Base-by-base conservation (phyloP, 2,329 filamentous ascomycete species). In the Calonectria pteridis region DNA sequence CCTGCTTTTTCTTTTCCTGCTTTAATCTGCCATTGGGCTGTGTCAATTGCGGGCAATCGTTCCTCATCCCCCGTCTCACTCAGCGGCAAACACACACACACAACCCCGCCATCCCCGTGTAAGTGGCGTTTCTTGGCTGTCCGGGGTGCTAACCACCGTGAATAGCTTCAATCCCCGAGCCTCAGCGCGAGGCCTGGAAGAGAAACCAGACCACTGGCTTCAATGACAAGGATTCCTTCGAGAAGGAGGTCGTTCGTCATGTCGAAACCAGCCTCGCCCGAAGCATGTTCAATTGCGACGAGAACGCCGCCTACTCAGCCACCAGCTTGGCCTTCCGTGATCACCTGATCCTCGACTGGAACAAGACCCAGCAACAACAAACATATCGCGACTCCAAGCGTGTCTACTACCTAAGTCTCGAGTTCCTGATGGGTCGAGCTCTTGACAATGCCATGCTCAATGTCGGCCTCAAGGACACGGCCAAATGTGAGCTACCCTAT, bases 401-500 rank as follows among this genome's bases (percentile, higher is more conserved):
- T 75, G 91, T 99, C 79, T 99, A 99, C 88, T 99, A 99, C 84
- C 91, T 99, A 74, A 98, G 96, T 78, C 91, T 99, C 72, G 97
- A 99, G 86, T 99, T 99, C 82, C 87, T 99, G 81, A 99, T 99
- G 97, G 97, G 97, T 51, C 91, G 97, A 83, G 94, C 97, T 59
- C 88, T 99, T 76, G 97, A 99, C 88, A 99, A 99, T 91, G 96
- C 97, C 76, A 98, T 99, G 95, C 91, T 99, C 77, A 99, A 99
- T 84, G 92, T 98, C 70, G 94, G 94, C 29, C 89, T 95, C 84
- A 99, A 98, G 86, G 91, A 95, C 80, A 88, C 93, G 73, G 96
- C 97, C 67, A 93, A 92, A 85, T 90, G 95, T 97, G 85, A 79
- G 90, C 74, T 13, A 49, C 26, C 4, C 62, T 51, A 58, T 7